These are phyloP conservation scores for Solanum chaucha DNA, from an alignment of 257 asterid genomes.

Conservation along the genomic window DNA sequence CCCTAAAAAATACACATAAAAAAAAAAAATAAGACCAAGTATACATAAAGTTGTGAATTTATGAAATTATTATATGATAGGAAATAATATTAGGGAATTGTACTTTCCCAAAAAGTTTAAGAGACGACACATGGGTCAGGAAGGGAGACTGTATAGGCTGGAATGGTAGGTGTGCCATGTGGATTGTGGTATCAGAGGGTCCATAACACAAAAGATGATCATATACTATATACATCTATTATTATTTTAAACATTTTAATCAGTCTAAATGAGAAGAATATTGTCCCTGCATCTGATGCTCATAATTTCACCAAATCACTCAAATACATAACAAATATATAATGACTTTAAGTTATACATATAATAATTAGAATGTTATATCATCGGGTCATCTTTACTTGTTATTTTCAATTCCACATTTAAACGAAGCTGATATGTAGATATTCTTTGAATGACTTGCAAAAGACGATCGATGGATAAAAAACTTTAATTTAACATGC, in stretches of 20 bases:
- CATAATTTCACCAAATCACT: background rate
- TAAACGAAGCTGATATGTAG: fast-evolving
- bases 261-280: background rate
- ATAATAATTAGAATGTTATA: background rate
- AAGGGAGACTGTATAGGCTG: slow-evolving; percentile 33
- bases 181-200: slow-evolving; percentile 10
- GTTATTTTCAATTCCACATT: background rate
- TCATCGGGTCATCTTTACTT: background rate
- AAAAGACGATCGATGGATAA: background rate
- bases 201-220: slow-evolving; percentile 4
- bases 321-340: background rate
- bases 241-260: background rate
- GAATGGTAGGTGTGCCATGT: slow-evolving; percentile 39
- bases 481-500: background rate
- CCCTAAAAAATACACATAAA: slow-evolving; percentile 32
- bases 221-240: background rate
- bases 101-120: background rate
- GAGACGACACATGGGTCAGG: slow-evolving; percentile 18
- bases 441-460: background rate
- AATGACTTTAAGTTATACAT: background rate
- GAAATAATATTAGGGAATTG: background rate
- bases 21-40: background rate
- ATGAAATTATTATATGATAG: background rate
- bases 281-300: background rate
- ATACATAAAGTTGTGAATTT: background rate